Conservation (phyloP, 1,139 yeast genomes). For the Candida pseudoviswanathii region DNA sequence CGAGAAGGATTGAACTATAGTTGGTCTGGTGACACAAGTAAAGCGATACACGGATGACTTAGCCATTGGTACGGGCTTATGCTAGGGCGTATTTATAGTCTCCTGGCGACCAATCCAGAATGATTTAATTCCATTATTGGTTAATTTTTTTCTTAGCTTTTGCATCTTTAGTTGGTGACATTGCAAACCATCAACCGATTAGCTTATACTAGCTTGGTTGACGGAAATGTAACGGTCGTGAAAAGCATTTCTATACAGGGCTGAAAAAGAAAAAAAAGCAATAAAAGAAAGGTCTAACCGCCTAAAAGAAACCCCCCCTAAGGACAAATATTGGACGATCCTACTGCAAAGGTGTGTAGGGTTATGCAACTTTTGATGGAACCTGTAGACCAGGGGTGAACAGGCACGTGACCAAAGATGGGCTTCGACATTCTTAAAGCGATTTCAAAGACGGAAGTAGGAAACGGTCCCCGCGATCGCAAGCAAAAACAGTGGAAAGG, state of each 20-base stretch:
- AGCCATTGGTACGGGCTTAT: no score
- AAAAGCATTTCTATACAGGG: no score
- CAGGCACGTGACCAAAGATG: no score
- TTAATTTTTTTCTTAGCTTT: background rate
- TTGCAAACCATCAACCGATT: background rate
- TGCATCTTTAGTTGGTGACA: background rate
- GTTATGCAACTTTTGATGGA: background rate
- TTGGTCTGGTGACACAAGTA: background rate
- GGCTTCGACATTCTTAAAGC: no score
- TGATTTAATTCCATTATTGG: constrained; percentile 1
- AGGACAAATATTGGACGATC: background rate
- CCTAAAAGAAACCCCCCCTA: no score
- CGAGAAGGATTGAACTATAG: background rate
- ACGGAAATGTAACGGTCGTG: no score
- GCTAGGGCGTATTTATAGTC: background rate
- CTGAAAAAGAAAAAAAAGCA: background rate
- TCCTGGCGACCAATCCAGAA: background rate
- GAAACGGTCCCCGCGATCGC: no score
- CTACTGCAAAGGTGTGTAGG: background rate
- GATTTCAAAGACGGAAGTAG: no score
- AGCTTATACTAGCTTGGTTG: no score
- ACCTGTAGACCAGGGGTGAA: no score
- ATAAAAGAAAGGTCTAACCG: background rate
- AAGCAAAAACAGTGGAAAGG: background rate
- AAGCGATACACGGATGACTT: no score